Evolutionary conservation across 2,329 filamentous ascomycete genomes (phyloP), one percentile per base, ranked within the genome.

Genomic region (Diaporthe longicolla): DNA sequence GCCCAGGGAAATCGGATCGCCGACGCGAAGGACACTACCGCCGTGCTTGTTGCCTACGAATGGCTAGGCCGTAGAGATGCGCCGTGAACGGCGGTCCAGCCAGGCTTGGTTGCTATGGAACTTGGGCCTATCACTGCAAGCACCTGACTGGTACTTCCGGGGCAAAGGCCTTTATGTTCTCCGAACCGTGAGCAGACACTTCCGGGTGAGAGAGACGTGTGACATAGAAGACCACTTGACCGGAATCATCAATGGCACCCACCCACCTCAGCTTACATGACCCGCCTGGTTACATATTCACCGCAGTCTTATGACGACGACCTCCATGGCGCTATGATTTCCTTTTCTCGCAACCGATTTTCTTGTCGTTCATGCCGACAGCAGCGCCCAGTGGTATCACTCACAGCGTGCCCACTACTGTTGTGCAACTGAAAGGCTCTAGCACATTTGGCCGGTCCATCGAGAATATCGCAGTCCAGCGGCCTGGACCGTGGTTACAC

Each of bases 161-260:
- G 61, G 61, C 11, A 45, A n/a, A n/a, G 21, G 15, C 19, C 43
- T 50, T 24, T 21, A 24, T 50, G 43, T 26, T 65, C 19, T 32
- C 21, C 15, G 19, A 21, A 21, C 24, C 50, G 29, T 66, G 61
- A 37, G 21, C 26, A 65, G 24, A 50, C 43, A 43, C 61, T 65
- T 48, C 19, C 43, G 43, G 9, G 32, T 65, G 61, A 65, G 43
- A 13, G 5, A 26, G 61, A 50, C 61, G 35, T 35, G 48, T 65
- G 61, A 65, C 61, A 65, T 65, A 21, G 26, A 48, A 35, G 4
- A 43, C 32, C 61, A 65, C 35, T 65, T 50, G 61, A 65, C 61
- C 26, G 17, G 35, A 35, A 6, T 50, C 29, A 13, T 37, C 61
- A 48, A 35, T 29, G 21, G 61, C 43, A 24, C 45, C 61, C 26